Evolutionary conservation across 306 rosid genomes (phyloP), one percentile per base, ranked within the genome.

Genomic region (Crataegus laevigata): DNA sequence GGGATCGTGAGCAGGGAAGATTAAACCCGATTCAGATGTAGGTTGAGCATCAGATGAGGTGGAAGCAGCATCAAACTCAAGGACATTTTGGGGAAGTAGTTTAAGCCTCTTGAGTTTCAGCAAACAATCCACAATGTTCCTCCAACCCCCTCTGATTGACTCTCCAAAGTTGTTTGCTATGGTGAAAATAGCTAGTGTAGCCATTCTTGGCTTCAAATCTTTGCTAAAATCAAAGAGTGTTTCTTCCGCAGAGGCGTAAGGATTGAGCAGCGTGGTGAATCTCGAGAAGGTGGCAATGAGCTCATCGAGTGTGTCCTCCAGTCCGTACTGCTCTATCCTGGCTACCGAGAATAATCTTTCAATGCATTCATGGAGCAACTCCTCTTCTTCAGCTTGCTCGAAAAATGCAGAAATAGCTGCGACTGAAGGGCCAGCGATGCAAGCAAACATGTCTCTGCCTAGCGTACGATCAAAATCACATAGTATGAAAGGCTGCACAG

Each of bases 401-500:
- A 94, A 94, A 77, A 90, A 87, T 24, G 99, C 86, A 34, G 89
- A 90, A 40, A 94, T 89, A 65, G 96, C 85, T 7, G 96, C 96
- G 43, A 90, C 91, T 11, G 91, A 38, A 51, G 99, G 99, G 71
- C 99, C 99, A 19, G 97, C 96, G 47, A 94, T 85, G 81, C 90
- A 82, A 21, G 96, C 87, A 90, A 94, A 94, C 99, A 94, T 94
- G 55, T 94, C 99, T 85, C 99, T 81, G 10, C 96, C 92, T 7
- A 92, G 25, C 68, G 80, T 78, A 6, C 83, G 84, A 75, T 94
- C 93, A 34, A 81, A 94, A 21, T 83, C 82, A 68, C 91, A 86
- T 64, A 66, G 68, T 21, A 78, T 24, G 36, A 75, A 90, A 32
- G 86, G 83, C 47, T 75, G 85, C 3, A 43, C 36, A 18, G 71